A percentile compares a stretch with the other conserved stretches of the same genome.
phyloP scores from a whole-genome alignment of 1,139 yeast genomes.

The Komagataea norvegica region DNA sequence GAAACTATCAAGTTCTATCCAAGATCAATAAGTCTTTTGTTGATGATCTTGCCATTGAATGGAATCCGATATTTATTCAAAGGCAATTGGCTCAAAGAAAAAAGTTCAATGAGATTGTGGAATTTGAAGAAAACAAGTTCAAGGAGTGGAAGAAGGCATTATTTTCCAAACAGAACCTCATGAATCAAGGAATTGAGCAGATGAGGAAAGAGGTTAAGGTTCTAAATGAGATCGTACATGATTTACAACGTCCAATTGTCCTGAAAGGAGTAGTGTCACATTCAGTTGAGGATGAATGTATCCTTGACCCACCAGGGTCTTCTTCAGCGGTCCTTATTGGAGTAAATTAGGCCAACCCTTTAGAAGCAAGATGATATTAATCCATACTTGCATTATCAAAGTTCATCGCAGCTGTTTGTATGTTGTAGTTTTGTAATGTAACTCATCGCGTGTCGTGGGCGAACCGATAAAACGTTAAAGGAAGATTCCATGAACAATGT shows the following conservation, averaged over 20 bases:
- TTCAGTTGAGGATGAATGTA: background rate
- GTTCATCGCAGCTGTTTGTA: too few relatives aligned
- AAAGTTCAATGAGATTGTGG: slow-evolving; percentile 45
- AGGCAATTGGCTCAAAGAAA: slow-evolving; percentile 42
- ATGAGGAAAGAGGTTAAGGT: slow-evolving; percentile 38
- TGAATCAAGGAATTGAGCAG: slow-evolving; percentile 52
- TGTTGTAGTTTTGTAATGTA: too few relatives aligned
- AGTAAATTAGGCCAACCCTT: background rate
- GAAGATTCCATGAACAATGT: too few relatives aligned
- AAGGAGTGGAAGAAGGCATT: slow-evolving; percentile 62
- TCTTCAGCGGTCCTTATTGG: slow-evolving; percentile 3
- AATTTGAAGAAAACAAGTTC: slow-evolving; percentile 55
- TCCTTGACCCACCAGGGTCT: slow-evolving; percentile 5
- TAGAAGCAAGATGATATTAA: too few relatives aligned
- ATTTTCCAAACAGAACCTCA: slow-evolving; percentile 47
- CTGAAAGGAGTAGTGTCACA: background rate
- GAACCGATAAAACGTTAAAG: too few relatives aligned
- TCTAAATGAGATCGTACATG: slow-evolving; percentile 19
- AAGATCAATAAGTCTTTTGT: slow-evolving; percentile 34
- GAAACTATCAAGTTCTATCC: slow-evolving; percentile 36
- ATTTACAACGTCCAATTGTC: slow-evolving; percentile 3
- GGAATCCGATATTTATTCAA: slow-evolving; percentile 46
- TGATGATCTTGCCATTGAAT: slow-evolving; percentile 38
- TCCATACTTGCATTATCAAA: too few relatives aligned
- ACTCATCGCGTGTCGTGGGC: too few relatives aligned